Evolutionary conservation across 179 eudicot species (phyloP), one percentile per base, ranked within the genome.

Genomic region (Beta corolliflora): DNA sequence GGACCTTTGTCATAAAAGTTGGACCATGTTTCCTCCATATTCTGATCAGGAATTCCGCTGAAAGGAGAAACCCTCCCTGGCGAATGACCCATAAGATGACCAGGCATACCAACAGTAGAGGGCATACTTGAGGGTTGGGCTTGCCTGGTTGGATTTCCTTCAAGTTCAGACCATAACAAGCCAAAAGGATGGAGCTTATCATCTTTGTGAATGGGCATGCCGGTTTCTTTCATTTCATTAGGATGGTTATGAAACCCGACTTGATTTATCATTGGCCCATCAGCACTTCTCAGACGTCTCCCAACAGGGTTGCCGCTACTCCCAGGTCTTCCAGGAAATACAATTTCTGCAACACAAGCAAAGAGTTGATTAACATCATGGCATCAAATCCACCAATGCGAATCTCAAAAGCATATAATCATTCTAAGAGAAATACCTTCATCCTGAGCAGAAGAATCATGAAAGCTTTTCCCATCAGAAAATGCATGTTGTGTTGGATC

Each of bases 131-230:
- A 73, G 44, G 89, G 70, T 86, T 87, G 92, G 77, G 85, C 79
- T 79, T 79, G 91, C 83, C 91, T 88, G 64, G 83, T 69, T 56
- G 88, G 81, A 80, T 82, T 84, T 73, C 91, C 88, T 84, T 94
- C 93, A 74, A 96, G 96, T 87, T 96, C 99, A 83, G 99, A 94
- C 97, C 91, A 94, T 73, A 85, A 83, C 84, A 94, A 83, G 82
- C 99, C 97, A 86, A 94, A 91, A 25, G 99, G 99, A 77, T 96
- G 96, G 90, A 96, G 82, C 84, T 89, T 93, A 82, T 88, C 91
- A 80, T 88, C 85, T 73, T 79, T 88, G 80, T 82, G 90, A 80
- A 76, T 81, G 9, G 85, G 80, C 56, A 85, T 58, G 66, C 83
- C 86, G 36, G 86, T 59, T 56, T 88, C 93, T 7, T 81, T 78